Base-by-base conservation (phyloP, 495 filamentous ascomycete genomes). In the Peziza echinospora region DNA sequence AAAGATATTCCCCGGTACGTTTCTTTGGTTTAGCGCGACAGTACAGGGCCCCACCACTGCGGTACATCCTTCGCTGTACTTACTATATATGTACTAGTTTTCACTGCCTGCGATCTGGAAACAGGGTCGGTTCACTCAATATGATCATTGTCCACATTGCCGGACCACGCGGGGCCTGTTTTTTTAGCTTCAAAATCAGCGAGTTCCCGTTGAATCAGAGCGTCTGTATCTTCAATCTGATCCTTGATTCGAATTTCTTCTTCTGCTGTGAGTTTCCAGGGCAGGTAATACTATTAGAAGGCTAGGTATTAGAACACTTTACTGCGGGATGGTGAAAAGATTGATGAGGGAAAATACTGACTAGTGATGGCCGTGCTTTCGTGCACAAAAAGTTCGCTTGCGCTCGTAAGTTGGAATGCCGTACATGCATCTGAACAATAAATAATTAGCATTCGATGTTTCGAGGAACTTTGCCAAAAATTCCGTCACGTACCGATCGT, bases 381-480 rank as follows among this genome's bases (percentile, higher is more conserved):
- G 89, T 97, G 46, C 72, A 67, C 40, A 94, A 62, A 54, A 77
- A 86, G 39, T 73, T 72, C 43, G 89, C 84, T 66, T 67, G 71
- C 26, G 78, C 71, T 23, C 81, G 65, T 63, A 86, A 63, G 54
- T 78, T 78, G 30, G 66, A 61, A 63, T 94, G 86, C 45, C 76
- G 75, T 28, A 77, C 74, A 45, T 71, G 69, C 82, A 92, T 92
- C 86, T 93, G n/a, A n/a, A n/a, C n/a, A n/a, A 17, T 43, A 17
- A 54, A 23, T 41, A 19, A 17, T 37, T 21, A 34, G 11, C 26
- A 39, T 49, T 67, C 40, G 67, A 60, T 42, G 44, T 47, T n/a
- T 45, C 26, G 22, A 26, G 21, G 13, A 37, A 40, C 1, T 49
- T 43, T 24, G 23, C 22, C 37, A 45, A n/a, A n/a, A n/a, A n/a